Base-by-base conservation (phyloP, 2,329 filamentous ascomycete genomes). In the Colletotrichum theobromicola region DNA sequence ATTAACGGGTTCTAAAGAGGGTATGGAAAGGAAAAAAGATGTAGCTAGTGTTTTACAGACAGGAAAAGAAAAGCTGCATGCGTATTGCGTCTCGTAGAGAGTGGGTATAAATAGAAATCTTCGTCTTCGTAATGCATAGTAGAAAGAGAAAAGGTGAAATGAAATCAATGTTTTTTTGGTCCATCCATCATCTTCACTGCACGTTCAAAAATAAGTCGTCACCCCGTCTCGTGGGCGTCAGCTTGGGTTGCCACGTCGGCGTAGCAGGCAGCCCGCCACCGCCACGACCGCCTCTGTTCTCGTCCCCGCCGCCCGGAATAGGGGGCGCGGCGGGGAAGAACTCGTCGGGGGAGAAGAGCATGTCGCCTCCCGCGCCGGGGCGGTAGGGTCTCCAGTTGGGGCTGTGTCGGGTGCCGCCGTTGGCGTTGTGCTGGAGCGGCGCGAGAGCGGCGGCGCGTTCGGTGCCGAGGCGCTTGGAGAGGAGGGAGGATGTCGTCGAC, bases 211-310 rank as follows among this genome's bases (percentile, higher is more conserved):
- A 93, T 74, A 94, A 79, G 80, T 94, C 92, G 30, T 93, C 90
- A 0, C 93, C 93, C 63, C 91, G 87, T 75, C 92, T 85, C 71
- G 91, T 92, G 4, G 93, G 93, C 60, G 93, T 94, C 78, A 94
- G 79, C 77, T 88, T 89, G 4, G 92, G 92, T 77, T 91, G 86
- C 91, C 92, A 93, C 2, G 87, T 87, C 1, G 91, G 91, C 46
- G 88, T 89, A 42, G 81, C 82, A 1, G 88, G 87, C 55, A 87
- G 78, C 30, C 74, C 57, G 16, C 57, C 35, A 3, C 58, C 60
- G 9, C 53, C 16, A 12, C 26, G 24, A 26, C 28, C 53, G 16
- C 60, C 18, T 13, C 28, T n/a, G 6, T 28, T 57, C 18, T 34
- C 26, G n/a, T 42, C 16, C 21, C 28, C 35, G 21, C 18, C 60